These are phyloP conservation scores for Microbotryomycetes sp. DNA, from an alignment of 1,284 basidiomycete species.

Conservation along the genomic window DNA sequence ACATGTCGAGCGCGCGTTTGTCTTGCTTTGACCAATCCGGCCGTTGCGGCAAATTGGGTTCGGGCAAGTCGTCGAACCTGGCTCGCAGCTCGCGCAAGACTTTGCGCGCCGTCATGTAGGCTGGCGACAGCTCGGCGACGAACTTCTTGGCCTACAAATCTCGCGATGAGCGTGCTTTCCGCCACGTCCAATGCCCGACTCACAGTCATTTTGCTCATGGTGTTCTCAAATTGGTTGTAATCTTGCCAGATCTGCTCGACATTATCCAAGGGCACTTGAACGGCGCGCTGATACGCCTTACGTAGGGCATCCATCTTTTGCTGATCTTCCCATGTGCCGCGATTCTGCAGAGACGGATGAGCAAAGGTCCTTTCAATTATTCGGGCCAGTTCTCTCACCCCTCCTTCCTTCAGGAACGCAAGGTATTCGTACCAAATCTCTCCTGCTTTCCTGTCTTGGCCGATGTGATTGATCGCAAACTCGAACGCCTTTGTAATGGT, in stretches of 20 bases:
- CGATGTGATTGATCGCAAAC: slow-evolving; percentile 82
- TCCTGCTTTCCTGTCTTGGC: slow-evolving; percentile 55
- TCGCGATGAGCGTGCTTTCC: neutral
- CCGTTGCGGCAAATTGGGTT: slow-evolving; percentile 53
- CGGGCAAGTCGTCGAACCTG: slow-evolving; percentile 44
- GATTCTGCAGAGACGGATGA: too few species aligned
- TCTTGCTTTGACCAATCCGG: slow-evolving; percentile 66
- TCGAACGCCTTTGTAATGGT: slow-evolving; percentile 85
- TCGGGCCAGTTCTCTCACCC: slow-evolving; percentile 53
- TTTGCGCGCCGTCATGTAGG: slow-evolving; percentile 88
- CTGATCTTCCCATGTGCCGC: slow-evolving; percentile 86
- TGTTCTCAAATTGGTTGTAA: slow-evolving; percentile 86
- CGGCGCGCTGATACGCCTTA: slow-evolving; percentile 85
- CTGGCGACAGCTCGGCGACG: slow-evolving; percentile 70
- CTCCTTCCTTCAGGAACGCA: slow-evolving; percentile 70
- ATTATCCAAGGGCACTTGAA: slow-evolving; percentile 87
- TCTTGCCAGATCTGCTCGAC: slow-evolving; percentile 92
- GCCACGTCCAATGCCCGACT: slow-evolving; percentile 24
- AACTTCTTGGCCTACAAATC: slow-evolving; percentile 76
- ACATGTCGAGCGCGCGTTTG: slow-evolving; percentile 65
- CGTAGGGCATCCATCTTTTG: slow-evolving; percentile 90
- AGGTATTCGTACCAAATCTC: slow-evolving; percentile 60
- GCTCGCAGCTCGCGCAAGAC: slow-evolving; percentile 71
- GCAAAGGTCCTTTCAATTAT: too few species aligned
- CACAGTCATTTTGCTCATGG: slow-evolving; percentile 80